Conservation (phyloP, 2,329 filamentous ascomycete species). For the Phoma sp. region DNA sequence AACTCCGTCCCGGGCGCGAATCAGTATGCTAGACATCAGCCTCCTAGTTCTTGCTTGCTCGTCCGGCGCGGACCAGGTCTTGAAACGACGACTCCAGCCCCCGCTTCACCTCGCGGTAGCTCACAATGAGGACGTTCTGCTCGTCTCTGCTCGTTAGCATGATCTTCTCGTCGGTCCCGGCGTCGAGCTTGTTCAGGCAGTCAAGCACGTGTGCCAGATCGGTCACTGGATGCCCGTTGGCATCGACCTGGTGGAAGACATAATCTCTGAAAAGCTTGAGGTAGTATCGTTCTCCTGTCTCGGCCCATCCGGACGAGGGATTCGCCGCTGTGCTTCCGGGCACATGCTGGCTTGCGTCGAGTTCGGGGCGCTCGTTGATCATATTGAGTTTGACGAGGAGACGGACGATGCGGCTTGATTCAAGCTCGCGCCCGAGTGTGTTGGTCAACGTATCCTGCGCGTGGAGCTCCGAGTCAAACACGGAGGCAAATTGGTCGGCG, state of each 20-base stretch:
- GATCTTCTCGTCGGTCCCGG: slow-evolving; percentile 85
- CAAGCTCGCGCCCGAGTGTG: slow-evolving; percentile 79
- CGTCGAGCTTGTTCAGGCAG: slow-evolving; percentile 91
- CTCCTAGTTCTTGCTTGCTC: slow-evolving; percentile 39
- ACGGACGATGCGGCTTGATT: slow-evolving; percentile 86
- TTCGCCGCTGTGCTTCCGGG: slow-evolving; percentile 36
- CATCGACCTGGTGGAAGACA: slow-evolving; percentile 94
- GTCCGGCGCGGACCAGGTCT: slow-evolving; percentile 56
- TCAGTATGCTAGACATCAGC: not conserved
- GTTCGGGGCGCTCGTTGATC: slow-evolving; percentile 89
- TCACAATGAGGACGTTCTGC: slow-evolving; percentile 86
- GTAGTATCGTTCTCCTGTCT: slow-evolving; percentile 90
- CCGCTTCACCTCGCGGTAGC: slow-evolving; percentile 85
- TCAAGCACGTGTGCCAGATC: slow-evolving; percentile 87
- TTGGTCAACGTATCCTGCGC: slow-evolving; percentile 76
- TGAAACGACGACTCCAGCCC: slow-evolving; percentile 68
- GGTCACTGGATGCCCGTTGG: slow-evolving; percentile 80
- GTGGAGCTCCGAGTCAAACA: slow-evolving; percentile 81
- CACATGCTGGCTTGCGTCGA: slow-evolving; percentile 69
- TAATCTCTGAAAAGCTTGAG: slow-evolving; percentile 96
- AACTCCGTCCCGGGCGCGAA: not conserved
- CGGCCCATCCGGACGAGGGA: slow-evolving; percentile 72
- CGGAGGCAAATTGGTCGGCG: slow-evolving; percentile 75
- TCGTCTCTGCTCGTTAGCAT: slow-evolving; percentile 88
- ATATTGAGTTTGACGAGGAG: slow-evolving; percentile 83